Conservation (phyloP, 768 basidiomycete genomes). For the Leccinum variicolor region DNA sequence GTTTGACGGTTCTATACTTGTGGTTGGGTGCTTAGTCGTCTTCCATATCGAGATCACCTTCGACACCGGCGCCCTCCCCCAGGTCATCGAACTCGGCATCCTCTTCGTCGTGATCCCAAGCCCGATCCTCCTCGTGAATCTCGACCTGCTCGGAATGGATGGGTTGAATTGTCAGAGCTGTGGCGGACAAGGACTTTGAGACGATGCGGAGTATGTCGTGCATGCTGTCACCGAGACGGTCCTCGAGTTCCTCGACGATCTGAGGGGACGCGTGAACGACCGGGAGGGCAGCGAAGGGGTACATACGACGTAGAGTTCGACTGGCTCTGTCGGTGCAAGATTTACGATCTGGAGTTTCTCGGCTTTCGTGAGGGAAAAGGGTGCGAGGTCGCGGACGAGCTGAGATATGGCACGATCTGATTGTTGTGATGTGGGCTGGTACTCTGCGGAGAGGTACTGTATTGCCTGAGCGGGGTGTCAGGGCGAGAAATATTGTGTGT, state of each 20-base stretch:
- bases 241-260: conserved; percentile 92
- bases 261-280: conserved; percentile 28
- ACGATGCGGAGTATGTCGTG: conserved; percentile 64
- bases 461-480: conserved; percentile 57
- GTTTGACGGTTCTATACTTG: neutral
- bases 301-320: conserved; percentile 88
- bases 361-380: conserved; percentile 77
- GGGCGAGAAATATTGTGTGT: neutral
- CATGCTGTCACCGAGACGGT: conserved; percentile 68
- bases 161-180: neutral
- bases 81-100: conserved; percentile 62
- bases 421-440: conserved; percentile 67
- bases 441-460: conserved; percentile 73
- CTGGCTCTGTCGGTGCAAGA: conserved; percentile 73
- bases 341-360: conserved; percentile 95
- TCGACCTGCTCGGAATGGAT: neutral
- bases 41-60: conserved; percentile 68
- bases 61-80: conserved; percentile 63
- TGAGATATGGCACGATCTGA: conserved; percentile 58
- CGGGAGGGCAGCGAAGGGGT: neutral
- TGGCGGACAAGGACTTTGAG: conserved; percentile 35
- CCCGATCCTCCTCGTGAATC: conserved; percentile 22
- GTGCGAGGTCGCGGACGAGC: conserved; percentile 64
- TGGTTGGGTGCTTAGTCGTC: conserved; percentile 42
- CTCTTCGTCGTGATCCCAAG: conserved; percentile 39